These are phyloP conservation scores for Vitis hybrid DNA, from an alignment of 177 flowering plant genomes.

Conservation along the genomic window DNA sequence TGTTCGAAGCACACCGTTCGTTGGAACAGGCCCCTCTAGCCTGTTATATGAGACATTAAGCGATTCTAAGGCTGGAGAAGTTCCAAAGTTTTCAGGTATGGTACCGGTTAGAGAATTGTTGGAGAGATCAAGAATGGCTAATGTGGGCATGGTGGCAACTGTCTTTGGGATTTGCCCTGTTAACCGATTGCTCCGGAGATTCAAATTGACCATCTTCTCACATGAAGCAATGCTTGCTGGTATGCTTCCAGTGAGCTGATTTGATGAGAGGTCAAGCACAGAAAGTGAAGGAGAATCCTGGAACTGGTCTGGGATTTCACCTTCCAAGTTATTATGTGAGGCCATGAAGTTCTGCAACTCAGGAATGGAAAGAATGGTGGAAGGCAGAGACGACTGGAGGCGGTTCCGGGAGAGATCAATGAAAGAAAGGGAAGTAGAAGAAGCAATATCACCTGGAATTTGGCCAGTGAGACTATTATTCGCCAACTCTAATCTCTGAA, in stretches of 20 bases:
- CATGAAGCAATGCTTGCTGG: conserved; percentile 85
- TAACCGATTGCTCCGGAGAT: conserved; percentile 61
- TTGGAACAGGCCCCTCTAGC: conserved; percentile 76
- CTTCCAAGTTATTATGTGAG: conserved; percentile 59
- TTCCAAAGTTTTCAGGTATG: conserved; percentile 71
- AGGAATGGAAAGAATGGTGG: conserved; percentile 72
- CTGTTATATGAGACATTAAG: conserved; percentile 82
- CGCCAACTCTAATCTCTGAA: conserved; percentile 78
- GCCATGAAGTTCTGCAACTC: conserved; percentile 66
- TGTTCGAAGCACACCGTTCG: conserved; percentile 67
- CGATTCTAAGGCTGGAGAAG: conserved; percentile 77
- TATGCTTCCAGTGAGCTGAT: conserved; percentile 64
- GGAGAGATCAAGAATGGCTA: conserved; percentile 84
- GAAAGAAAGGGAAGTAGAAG: conserved; percentile 71
- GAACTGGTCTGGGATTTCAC: conserved; percentile 81
- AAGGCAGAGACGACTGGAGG: conserved; percentile 69
- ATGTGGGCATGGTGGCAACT: conserved; percentile 67
- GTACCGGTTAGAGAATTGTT: conserved; percentile 72
- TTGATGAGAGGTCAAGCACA: conserved; percentile 79
- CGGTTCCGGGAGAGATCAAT: conserved; percentile 75
- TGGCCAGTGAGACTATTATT: conserved; percentile 72
- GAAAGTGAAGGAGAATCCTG: conserved; percentile 83
- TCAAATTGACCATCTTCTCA: conserved; percentile 63
- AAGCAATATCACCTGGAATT: conserved; percentile 71
- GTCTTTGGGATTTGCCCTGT: conserved; percentile 70